Evolutionary conservation across 2,329 filamentous ascomycete genomes (phyloP), one percentile per base, ranked within the genome.

Genomic region (Dactylella cylindrospora): DNA sequence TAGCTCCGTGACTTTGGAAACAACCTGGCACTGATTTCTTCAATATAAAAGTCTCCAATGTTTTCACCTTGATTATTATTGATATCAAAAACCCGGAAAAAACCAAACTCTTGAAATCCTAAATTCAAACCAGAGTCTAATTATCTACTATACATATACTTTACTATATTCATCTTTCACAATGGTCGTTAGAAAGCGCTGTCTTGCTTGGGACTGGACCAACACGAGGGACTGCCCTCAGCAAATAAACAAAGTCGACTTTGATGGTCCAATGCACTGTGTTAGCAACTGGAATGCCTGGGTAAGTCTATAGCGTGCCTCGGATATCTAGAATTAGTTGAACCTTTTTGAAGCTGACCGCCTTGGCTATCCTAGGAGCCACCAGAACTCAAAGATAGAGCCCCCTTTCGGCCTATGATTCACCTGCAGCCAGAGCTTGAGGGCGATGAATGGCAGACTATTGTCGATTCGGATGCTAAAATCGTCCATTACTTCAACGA

Each of bases 401-500:
- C 72, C 6, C 70, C 72, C 9, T 76, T 75, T 68, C 71, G 72
- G 5, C 75, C 76, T 17, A 76, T 74, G 71, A 71, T 76, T 25
- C 75, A 74, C 45, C 70, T 72, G 23, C 67, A 71, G 19, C 71
- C 70, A 15, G 71, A 73, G 55, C 70, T 73, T 17, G 66, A 67
- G 26, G 70, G 73, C 40, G 69, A 73, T 25, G 74, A 76, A 33
- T 77, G 74, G 74, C 57, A 67, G 10, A 69, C 65, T 29, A 66
- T 71, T 57, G 50, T 66, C 20, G 68, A 66, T 52, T 68, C 69
- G 26, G 67, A 71, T 9, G 65, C 70, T 35, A 60, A 66, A n/a
- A 70, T 76, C 25, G 70, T 77, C 8, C 74, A 76, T 60, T 77
- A 73, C 65, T 74, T 76, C 71, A 77, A 77, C 65, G 75, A 77